These are phyloP conservation scores for Botrytis squamosa DNA, from an alignment of 2,329 filamentous ascomycete genomes.

Conservation along the genomic window DNA sequence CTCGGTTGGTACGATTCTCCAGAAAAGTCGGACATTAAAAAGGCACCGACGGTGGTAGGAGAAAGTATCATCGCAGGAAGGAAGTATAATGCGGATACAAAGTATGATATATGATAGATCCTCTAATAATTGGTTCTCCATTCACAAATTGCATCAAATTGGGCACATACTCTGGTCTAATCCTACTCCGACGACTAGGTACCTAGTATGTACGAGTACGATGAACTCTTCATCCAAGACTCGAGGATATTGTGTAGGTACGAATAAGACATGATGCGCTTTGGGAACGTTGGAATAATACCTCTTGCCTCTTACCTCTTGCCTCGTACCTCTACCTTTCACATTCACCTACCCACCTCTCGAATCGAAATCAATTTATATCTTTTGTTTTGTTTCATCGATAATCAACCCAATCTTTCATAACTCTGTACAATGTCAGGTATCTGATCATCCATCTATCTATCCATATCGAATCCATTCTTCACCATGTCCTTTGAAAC, in stretches of 20 bases:
- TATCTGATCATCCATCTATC: neutral
- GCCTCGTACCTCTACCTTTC: too few species aligned
- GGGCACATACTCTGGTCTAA: too few species aligned
- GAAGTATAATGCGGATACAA: neutral
- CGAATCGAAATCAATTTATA: neutral
- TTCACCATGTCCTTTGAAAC: neutral
- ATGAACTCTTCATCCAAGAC: neutral
- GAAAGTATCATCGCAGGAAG: neutral
- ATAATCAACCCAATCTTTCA: neutral
- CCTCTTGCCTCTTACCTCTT: too few species aligned
- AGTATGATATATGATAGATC: neutral
- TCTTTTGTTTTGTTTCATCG: neutral
- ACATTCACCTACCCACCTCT: neutral
- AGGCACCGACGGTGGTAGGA: neutral
- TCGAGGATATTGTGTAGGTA: neutral
- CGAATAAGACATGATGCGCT: too few species aligned
- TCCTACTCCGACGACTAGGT: too few species aligned
- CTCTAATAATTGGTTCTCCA: too few species aligned
- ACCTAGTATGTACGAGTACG: neutral
- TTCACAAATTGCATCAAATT: too few species aligned
- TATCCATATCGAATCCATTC: neutral
- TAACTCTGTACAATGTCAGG: neutral
- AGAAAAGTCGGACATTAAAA: neutral
- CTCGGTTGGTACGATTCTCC: neutral
- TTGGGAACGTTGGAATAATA: neutral